Base-by-base conservation (phyloP, 192 early-diverging fungal species). In the Gigaspora rosea region DNA sequence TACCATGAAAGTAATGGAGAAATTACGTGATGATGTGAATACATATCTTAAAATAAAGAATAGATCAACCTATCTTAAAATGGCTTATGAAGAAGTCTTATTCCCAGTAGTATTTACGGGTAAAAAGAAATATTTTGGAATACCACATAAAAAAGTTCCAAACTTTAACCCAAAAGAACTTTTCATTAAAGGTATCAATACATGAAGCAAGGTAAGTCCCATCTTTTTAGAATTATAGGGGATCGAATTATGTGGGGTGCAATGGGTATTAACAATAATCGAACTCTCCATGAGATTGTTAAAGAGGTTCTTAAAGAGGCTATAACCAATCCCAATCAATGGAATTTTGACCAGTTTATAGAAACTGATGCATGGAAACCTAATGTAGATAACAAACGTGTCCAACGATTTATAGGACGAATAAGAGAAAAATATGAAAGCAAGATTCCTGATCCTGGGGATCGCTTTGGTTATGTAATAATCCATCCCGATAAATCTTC, bases 61-160 rank as follows among this genome's bases (percentile, higher is more conserved):
- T 18, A 20, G 36, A 46, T 15, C 0, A 15, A 20, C 15, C 4
- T 69, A 48, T 50, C 46, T 69, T 0, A 69, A 69, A 20, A 69
- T 69, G 48, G 46, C 67, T 1, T 69, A 69, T 20, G 67, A 69
- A 20, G 67, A 48, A 8, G 48, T 69, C 1, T 69, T 69, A 69
- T 69, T 69, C 15, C 46, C n/a, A 0, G 48, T 69, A 27, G 13
- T 13, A 3, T 69, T 69, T 69, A 69, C 46, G 2, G 67, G 46
- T 18, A 69, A 69, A 3, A 69, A 69, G 18, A 69, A 69, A 50
- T 69, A 69, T 50, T 69, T 18, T 48, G 67, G 67, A 4, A 8
- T 69, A 0, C 2, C 47, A 27, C 67, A 69, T 69, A 50, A 16
- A 50, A 20, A 69, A 27, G 48, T 48, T 8, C 9, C 49, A 9